Evolutionary conservation across 169 alveolate genomes (phyloP), one percentile per base, ranked within the genome.

Genomic region (Neospora caninum): DNA sequence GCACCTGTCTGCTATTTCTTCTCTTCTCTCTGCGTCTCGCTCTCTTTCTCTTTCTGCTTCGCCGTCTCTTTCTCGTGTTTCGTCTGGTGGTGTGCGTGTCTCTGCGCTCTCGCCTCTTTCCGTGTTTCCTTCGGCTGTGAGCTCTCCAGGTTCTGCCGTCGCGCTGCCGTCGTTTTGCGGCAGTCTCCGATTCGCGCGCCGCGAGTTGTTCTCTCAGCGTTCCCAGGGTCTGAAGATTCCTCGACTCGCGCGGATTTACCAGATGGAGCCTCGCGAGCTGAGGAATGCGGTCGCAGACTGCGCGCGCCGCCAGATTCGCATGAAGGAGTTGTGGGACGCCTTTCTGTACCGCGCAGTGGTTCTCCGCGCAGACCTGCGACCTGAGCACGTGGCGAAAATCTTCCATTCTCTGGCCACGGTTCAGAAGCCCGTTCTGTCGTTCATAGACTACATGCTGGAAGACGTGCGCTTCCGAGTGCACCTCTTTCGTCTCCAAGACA

Each of bases 301-400:
- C 49, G 58, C 88, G n/a, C 49, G 88, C 31, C 88, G 88, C 27
- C 88, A 80, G 64, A 20, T 39, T 10, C 88, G 88, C 36, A 36
- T 25, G 64, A 25, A 41, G 34, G 88, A 80, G 64, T 16, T 80
- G 29, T 80, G 88, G 88, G 88, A 80, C 64, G 88, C 88, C 27
- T 80, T 39, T 34, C n/a, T 80, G 88, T 80, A 80, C 58, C 49
- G 88, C 38, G 88, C 88, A 7, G 49, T 25, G 38, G 88, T 80
- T 41, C 88, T 80, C 34, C 88, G 88, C n/a, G n/a, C 88, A 36
- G 64, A 80, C 58, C 4, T 80, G 58, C 1, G 38, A 22, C 64
- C 58, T 13, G 88, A 36, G 36, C 36, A 80, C 38, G n/a, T 41
- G 4, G 58, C 88, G 58, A 20, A 20, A 36, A 38, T 80, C 13